phyloP scores from a whole-genome alignment of 768 basidiomycete species.

The Sporobolomyces pararoseus region DNA sequence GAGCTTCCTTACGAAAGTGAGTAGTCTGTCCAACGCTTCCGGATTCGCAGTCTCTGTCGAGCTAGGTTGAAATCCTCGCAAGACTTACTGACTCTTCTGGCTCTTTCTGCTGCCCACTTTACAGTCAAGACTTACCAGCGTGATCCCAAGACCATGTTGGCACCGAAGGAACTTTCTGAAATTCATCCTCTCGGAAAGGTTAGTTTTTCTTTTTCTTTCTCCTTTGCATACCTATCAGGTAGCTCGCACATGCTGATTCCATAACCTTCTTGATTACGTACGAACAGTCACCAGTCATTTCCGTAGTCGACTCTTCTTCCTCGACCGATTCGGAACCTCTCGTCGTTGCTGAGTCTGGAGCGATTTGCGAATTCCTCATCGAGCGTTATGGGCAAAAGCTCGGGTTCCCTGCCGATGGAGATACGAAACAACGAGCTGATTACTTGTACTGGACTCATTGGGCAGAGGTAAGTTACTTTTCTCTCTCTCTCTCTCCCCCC shows the following conservation, averaged over 20 bases:
- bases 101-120: too few species aligned
- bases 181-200: constrained; percentile 37
- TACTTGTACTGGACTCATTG: constrained; percentile 39
- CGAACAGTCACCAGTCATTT: constrained; percentile 29
- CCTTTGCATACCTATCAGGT: too few species aligned
- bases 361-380: constrained; percentile 39
- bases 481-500: background rate
- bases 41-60: background rate
- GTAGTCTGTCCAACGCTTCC: background rate
- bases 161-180: constrained; percentile 13
- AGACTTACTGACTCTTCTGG: background rate
- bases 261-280: background rate
- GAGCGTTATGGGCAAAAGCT: constrained; percentile 36
- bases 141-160: constrained; percentile 18
- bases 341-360: constrained; percentile 38
- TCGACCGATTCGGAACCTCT: background rate
- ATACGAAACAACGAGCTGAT: constrained; percentile 14
- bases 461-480: constrained; percentile 19
- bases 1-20: constrained; percentile 31
- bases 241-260: background rate
- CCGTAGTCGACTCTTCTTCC: constrained; percentile 26
- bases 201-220: background rate
- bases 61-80: background rate
- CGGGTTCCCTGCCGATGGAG: background rate
- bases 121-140: constrained; percentile 38